Conservation (phyloP, 805 yeast genomes). For the Barnettozyma californica region DNA sequence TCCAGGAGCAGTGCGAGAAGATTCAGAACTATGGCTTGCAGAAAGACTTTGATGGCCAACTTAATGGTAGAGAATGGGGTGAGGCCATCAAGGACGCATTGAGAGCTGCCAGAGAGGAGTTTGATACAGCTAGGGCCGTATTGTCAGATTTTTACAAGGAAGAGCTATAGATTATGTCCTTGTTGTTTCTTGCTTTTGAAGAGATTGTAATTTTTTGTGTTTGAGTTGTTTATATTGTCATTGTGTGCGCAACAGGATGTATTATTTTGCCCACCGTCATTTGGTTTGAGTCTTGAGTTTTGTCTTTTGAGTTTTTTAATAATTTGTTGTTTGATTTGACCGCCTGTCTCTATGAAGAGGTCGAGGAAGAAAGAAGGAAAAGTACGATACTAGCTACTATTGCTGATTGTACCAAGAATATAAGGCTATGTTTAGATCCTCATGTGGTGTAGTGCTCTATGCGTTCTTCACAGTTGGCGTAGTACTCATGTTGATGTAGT, state of each 20-base stretch:
- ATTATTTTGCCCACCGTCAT: not conserved
- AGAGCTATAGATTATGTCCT: slow-evolving; percentile 13
- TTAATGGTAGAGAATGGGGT: slow-evolving; percentile 24
- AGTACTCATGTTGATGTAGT: no score
- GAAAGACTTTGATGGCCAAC: slow-evolving; percentile 28
- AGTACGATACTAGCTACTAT: not conserved
- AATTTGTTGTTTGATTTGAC: not conserved
- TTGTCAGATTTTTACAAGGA: slow-evolving; percentile 47
- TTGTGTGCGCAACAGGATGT: not conserved
- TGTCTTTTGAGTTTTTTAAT: not conserved
- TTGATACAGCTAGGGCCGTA: slow-evolving; percentile 43
- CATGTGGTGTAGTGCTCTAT: not conserved
- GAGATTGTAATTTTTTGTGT: not conserved
- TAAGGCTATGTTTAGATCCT: not conserved
- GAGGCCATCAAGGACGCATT: slow-evolving; percentile 48
- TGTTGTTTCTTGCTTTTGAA: no score
- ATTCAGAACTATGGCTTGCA: slow-evolving; percentile 80
- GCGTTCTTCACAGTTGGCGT: no score
- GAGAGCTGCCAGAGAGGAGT: slow-evolving; percentile 45
- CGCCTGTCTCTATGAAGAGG: not conserved
- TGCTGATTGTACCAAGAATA: not conserved
- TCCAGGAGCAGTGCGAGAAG: slow-evolving; percentile 85
- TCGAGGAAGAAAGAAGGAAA: not conserved
- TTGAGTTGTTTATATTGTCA: not conserved
- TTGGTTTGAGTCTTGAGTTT: not conserved